Base-by-base conservation (phyloP, 345 rosid genomes). In the Lagerstroemia speciosa region DNA sequence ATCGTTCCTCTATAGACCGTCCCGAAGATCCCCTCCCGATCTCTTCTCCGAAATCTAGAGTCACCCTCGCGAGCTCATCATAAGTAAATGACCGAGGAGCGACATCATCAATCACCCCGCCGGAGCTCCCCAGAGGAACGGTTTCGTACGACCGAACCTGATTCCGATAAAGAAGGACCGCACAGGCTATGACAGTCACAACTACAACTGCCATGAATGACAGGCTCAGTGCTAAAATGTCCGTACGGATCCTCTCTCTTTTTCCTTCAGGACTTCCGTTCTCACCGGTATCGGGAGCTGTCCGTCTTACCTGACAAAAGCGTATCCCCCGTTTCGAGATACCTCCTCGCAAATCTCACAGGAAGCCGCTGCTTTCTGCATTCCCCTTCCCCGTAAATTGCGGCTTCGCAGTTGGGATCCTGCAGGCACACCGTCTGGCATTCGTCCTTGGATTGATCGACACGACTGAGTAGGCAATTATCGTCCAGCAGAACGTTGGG, bases 1-100 rank as follows among this genome's bases (percentile, higher is more conserved):
- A 63, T 41, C 10, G 40, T 52, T 26, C 71, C 68, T n/a, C n/a
- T 68, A 30, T 64, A 63, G 7, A 69, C 76, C 36, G 36, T 64
- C 2, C 69, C 72, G 26, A 75, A 5, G 83, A 67, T 30, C 78
- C 77, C 40, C 50, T 73, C n/a, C 83, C 83, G 20, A 79, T 68
- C 67, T 73, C 71, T 68, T 76, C 72, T 26, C 29, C 22, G 34
- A 79, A 79, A 65, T 68, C 75, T 30, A 62, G 36, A 24, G 82
- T 76, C 24, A 71, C 50, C 40, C 45, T 62, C 50, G 63, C 60
- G 3, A 79, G 69, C 17, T 79, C 75, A 12, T 43, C 67, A 30
- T 37, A 73, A 5, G 71, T 67, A 41, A 73, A 79, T 17, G 73
- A 67, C 64, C 60, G 50, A 3, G 36, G 62, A 2, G 73, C 46